Evolutionary conservation across 108 stramenopile genomes (phyloP).

Genomic region (Aurantiochytrium sp.): DNA sequence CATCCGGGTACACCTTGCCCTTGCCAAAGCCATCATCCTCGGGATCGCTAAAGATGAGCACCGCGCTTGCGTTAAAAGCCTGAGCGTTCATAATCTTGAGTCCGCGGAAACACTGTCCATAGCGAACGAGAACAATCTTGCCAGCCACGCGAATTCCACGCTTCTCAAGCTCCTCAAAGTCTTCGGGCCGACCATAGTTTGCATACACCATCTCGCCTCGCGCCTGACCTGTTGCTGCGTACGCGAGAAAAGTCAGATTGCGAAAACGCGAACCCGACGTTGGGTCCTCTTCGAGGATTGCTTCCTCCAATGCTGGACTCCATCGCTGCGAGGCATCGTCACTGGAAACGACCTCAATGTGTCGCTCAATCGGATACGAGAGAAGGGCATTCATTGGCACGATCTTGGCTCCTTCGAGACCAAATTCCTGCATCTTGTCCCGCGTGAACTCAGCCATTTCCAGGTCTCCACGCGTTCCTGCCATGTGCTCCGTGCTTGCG

Average conservation of each 20-base stretch:
- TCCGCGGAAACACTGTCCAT: conserved; percentile 63
- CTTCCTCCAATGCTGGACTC: conserved; percentile 44
- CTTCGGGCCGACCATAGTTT: conserved; percentile 61
- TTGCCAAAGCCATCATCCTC: conserved; percentile 47
- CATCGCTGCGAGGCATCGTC: conserved; percentile 25
- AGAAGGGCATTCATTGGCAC: conserved; percentile 42
- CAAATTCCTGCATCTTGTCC: conserved; percentile 28
- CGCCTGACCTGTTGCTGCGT: conserved; percentile 49
- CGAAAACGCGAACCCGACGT: conserved; percentile 54
- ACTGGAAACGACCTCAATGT: conserved; percentile 1
- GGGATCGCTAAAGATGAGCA: conserved; percentile 57
- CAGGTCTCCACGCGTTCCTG: conserved; percentile 54
- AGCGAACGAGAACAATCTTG: conserved; percentile 54
- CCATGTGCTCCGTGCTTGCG: conserved; percentile 46
- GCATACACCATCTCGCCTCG: conserved; percentile 48
- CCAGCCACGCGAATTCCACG: conserved; percentile 40
- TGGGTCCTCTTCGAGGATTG: conserved; percentile 35
- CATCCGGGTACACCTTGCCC: conserved; percentile 53
- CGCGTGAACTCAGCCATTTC: conserved; percentile 54
- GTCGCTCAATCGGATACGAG: conserved; percentile 41
- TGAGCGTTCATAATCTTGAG: conserved; percentile 64
- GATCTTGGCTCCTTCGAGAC: conserved; percentile 37
- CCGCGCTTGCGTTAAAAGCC: conserved; percentile 43
- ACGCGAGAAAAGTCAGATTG: conserved; percentile 59
- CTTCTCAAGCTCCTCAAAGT: conserved; percentile 49